Conservation (phyloP, 1,284 basidiomycete genomes). For the Pseudozyma tsukubaensis region DNA sequence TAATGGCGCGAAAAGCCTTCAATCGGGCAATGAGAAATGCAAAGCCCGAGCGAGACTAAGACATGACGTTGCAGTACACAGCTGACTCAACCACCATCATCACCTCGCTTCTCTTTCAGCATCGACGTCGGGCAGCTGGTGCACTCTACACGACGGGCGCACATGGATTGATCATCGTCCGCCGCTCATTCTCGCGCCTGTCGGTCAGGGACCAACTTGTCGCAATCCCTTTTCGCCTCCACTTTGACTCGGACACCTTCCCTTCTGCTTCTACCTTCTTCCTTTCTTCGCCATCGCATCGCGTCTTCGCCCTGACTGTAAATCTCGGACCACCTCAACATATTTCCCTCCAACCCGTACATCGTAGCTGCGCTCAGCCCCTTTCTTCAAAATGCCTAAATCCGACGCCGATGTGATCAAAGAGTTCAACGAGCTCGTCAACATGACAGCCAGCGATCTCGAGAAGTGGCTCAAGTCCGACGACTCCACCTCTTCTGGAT, state of each 20-base stretch:
- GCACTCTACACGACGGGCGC: too few species aligned
- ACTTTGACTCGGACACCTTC: background rate
- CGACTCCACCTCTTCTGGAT: slow-evolving; percentile 53
- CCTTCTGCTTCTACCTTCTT: background rate
- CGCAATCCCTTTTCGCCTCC: background rate
- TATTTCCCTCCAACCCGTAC: background rate
- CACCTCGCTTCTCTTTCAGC: background rate
- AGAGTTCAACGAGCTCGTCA: slow-evolving; percentile 66
- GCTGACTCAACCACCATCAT: slow-evolving; percentile 22
- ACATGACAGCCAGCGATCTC: slow-evolving; percentile 66
- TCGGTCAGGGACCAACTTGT: too few species aligned
- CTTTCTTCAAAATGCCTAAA: slow-evolving; percentile 51
- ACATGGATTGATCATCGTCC: too few species aligned
- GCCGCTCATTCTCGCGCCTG: too few species aligned
- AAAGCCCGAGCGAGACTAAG: slow-evolving; percentile 1
- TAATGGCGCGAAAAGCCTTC: too few species aligned
- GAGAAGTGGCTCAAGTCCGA: slow-evolving; percentile 64
- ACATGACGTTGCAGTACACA: slow-evolving; percentile 7
- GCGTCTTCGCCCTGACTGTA: background rate
- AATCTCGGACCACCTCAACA: background rate
- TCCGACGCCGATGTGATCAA: slow-evolving; percentile 53
- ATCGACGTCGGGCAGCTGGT: background rate
- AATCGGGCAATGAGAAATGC: too few species aligned
- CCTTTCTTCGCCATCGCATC: slow-evolving; percentile 1
- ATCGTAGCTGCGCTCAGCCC: background rate